Evolutionary conservation across 2,329 filamentous ascomycete genomes (phyloP), one percentile per base, ranked within the genome.

Genomic region (Fusarium bactridioides): DNA sequence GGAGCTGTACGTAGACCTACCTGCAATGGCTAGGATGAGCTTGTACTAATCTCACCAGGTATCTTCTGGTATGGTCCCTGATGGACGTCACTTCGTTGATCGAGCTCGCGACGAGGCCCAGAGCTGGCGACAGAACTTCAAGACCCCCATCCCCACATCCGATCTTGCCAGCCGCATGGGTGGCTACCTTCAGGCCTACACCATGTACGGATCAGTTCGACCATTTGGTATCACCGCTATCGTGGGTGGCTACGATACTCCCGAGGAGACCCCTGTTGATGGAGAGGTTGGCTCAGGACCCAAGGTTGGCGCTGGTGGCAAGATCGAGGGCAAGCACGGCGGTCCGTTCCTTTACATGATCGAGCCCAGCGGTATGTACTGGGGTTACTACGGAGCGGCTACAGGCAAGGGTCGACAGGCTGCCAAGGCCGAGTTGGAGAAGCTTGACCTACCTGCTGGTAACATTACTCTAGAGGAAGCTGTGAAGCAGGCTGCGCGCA

Each of bases 341-440:
- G 96, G 95, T 3, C 96, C 96, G 27, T 95, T 91, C 72, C 89
- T 99, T 70, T 99, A 98, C 88, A 99, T 99, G 96, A 95, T 99
- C 77, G 96, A 99, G 86, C 96, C 96, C 45, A 97, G 94, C 79
- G 96, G 96, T 62, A 85, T 95, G 76, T 98, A 97, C 87, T 99
- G 96, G 96, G 96, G 96, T 67, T 99, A 99, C 88, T 98, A 98
- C 83, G 96, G 96, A 77, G 96, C 96, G 43, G 96, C 96, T 55
- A 98, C 96, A 19, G 96, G 96, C 80, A 99, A 99, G 85, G 96
- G 96, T 72, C 90, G 96, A 77, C 96, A 99, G 86, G 92, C 95
- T 59, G 96, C 96, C 80, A 99, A 99, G 88, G 94, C 95, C 13
- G 96, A 99, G 86, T 89, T 99, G 69, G 96, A 99, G 89, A 99